Evolutionary conservation across 768 basidiomycete genomes (phyloP).

Genomic region (Boletus fagicola): DNA sequence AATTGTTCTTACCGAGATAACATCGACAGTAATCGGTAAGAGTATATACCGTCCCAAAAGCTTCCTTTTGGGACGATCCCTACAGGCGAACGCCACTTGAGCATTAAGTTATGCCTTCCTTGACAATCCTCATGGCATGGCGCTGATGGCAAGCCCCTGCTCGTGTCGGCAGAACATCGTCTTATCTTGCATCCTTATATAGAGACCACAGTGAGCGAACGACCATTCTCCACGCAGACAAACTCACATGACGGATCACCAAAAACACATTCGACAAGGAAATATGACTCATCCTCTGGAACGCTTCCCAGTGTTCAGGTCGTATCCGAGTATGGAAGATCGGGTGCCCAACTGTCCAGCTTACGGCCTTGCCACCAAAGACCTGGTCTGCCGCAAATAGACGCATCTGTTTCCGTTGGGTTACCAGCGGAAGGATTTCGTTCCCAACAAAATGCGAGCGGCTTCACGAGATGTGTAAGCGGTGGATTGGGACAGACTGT

Average conservation of each 20-base stretch:
- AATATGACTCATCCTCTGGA: too few relatives aligned
- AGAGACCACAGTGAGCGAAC: not conserved
- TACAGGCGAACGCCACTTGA: not conserved
- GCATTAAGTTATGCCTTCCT: not conserved
- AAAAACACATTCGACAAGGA: not conserved
- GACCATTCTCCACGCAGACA: not conserved
- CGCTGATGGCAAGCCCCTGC: not conserved
- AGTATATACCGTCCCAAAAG: not conserved
- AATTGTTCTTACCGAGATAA: not conserved
- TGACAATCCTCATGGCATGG: not conserved
- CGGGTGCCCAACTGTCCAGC: slow-evolving; percentile 22
- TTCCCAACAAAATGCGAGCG: slow-evolving; percentile 27
- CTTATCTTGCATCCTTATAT: not conserved
- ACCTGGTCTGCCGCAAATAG: slow-evolving; percentile 34
- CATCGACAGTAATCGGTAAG: not conserved
- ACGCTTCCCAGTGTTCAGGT: not conserved
- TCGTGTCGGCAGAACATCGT: not conserved
- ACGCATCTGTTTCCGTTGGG: not conserved
- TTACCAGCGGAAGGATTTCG: slow-evolving; percentile 1
- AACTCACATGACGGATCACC: not conserved
- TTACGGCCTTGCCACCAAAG: slow-evolving; percentile 39
- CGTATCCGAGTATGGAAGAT: not conserved
- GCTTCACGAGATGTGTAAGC: slow-evolving; percentile 18
- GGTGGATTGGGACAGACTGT: slow-evolving; percentile 25
- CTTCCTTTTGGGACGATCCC: not conserved